These are phyloP conservation scores for Rossbeevera mucosa DNA, from an alignment of 768 basidiomycete genomes.

Conservation along the genomic window DNA sequence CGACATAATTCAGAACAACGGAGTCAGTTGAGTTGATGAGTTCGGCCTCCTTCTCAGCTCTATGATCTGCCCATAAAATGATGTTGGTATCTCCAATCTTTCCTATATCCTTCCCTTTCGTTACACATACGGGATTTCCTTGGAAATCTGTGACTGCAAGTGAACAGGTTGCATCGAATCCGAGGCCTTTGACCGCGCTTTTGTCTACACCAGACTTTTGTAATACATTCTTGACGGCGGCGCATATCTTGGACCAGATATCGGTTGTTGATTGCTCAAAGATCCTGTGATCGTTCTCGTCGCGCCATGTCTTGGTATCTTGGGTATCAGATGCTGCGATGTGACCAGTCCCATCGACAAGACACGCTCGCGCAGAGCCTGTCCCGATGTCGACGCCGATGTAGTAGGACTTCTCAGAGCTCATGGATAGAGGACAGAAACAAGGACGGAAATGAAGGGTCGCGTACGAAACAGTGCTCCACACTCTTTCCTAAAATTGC, in stretches of 20 bases:
- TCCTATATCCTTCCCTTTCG: slow-evolving; percentile 61
- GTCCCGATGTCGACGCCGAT: slow-evolving; percentile 87
- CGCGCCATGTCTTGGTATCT: slow-evolving; percentile 82
- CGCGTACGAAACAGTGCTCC: slow-evolving; percentile 11
- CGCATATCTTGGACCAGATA: slow-evolving; percentile 74
- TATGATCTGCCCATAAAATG: slow-evolving; percentile 95
- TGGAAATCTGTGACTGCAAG: slow-evolving; percentile 77
- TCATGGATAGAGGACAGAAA: slow-evolving; percentile 28
- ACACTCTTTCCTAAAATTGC: slow-evolving; percentile 1
- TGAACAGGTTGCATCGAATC: slow-evolving; percentile 96
- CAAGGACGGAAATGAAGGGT: neutral
- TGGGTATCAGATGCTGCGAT: slow-evolving; percentile 77
- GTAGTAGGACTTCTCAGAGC: slow-evolving; percentile 43
- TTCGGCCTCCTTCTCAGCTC: slow-evolving; percentile 88
- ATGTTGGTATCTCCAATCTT: slow-evolving; percentile 65
- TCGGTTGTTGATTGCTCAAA: slow-evolving; percentile 94
- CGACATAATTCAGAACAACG: slow-evolving; percentile 88
- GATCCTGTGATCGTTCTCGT: slow-evolving; percentile 79
- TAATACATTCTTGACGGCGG: slow-evolving; percentile 61
- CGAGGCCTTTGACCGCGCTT: slow-evolving; percentile 72
- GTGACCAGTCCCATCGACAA: slow-evolving; percentile 65
- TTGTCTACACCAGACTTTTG: slow-evolving; percentile 51
- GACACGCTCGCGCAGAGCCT: slow-evolving; percentile 84
- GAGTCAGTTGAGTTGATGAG: slow-evolving; percentile 83
- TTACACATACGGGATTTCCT: slow-evolving; percentile 73